Conservation (phyloP, 2,329 filamentous ascomycete genomes). For the Neonectria ditissima region DNA sequence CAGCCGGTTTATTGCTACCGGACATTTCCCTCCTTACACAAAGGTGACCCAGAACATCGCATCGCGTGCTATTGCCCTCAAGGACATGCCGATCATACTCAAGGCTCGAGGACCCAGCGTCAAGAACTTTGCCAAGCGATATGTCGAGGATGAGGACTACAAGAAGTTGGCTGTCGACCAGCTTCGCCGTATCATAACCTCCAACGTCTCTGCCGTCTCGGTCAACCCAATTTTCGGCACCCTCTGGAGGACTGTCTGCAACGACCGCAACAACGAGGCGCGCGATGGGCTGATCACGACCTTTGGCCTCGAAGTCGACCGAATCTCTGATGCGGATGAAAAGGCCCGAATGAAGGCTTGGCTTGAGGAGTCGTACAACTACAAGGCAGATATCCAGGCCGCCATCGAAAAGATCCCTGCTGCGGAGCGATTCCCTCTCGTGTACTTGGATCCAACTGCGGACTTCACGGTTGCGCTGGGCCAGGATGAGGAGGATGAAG, state of each 20-base stretch:
- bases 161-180: slow-evolving; percentile 53
- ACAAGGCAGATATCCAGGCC: slow-evolving; percentile 55
- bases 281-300: slow-evolving; percentile 56
- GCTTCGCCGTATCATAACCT: slow-evolving; percentile 56
- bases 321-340: slow-evolving; percentile 47
- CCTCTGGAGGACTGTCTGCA: slow-evolving; percentile 63
- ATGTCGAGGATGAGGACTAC: slow-evolving; percentile 53
- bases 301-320: slow-evolving; percentile 56
- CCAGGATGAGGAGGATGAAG: slow-evolving; percentile 33
- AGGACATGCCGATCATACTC: slow-evolving; percentile 42
- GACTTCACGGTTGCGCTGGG: slow-evolving; percentile 43
- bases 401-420: slow-evolving; percentile 53
- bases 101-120: slow-evolving; percentile 40
- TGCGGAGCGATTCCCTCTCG: slow-evolving; percentile 57
- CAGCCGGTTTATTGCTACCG: slow-evolving; percentile 15
- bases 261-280: slow-evolving; percentile 55
- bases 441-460: slow-evolving; percentile 63
- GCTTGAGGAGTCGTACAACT: slow-evolving; percentile 65
- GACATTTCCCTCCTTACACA: background rate
- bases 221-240: slow-evolving; percentile 63
- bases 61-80: slow-evolving; percentile 29
- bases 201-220: slow-evolving; percentile 57
- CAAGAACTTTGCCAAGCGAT: slow-evolving; percentile 55
- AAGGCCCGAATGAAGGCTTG: slow-evolving; percentile 58
- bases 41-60: slow-evolving; percentile 19